A percentile compares a stretch with the other conserved stretches of the same genome.
phyloP scores from a whole-genome alignment of 306 rosid species.

The Senna siamea region DNA sequence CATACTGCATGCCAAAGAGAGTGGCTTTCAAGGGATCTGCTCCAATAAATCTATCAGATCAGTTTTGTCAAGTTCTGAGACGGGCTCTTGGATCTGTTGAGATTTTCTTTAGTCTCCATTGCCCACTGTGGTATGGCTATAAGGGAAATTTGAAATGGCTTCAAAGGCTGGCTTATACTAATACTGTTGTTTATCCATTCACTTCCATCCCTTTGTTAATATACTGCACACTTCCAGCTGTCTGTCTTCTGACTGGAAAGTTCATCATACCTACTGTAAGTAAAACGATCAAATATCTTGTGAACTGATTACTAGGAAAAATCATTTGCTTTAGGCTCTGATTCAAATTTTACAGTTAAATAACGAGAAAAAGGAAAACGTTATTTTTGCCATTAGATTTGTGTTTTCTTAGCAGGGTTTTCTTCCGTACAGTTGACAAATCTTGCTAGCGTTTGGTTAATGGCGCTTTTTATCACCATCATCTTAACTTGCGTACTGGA shows the following conservation, averaged over 20 bases:
- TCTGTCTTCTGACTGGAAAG: slow-evolving; percentile 94
- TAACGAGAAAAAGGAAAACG: neutral
- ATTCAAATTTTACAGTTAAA: neutral
- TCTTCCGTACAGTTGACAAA: slow-evolving; percentile 68
- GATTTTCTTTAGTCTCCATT: slow-evolving; percentile 85
- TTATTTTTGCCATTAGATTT: slow-evolving; percentile 20
- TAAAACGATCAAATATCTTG: neutral
- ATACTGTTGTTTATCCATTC: slow-evolving; percentile 80
- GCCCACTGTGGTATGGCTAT: slow-evolving; percentile 94
- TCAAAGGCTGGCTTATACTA: slow-evolving; percentile 81
- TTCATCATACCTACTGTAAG: slow-evolving; percentile 93
- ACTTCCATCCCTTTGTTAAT: slow-evolving; percentile 87
- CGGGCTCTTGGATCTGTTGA: slow-evolving; percentile 89
- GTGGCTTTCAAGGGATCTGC: slow-evolving; percentile 95
- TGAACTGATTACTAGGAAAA: slow-evolving; percentile 4
- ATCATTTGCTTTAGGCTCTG: neutral
- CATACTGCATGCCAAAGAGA: slow-evolving; percentile 89
- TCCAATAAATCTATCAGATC: slow-evolving; percentile 85
- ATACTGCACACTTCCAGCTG: slow-evolving; percentile 84
- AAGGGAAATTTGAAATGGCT: slow-evolving; percentile 88
- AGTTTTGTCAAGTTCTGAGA: slow-evolving; percentile 84
- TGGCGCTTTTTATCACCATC: slow-evolving; percentile 82
- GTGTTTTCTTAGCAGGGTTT: slow-evolving; percentile 20
- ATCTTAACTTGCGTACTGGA: slow-evolving; percentile 76
- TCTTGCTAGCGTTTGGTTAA: slow-evolving; percentile 81